phyloP scores from a whole-genome alignment of 352 stramenopile genomes.

The Blastocystis hominis region DNA sequence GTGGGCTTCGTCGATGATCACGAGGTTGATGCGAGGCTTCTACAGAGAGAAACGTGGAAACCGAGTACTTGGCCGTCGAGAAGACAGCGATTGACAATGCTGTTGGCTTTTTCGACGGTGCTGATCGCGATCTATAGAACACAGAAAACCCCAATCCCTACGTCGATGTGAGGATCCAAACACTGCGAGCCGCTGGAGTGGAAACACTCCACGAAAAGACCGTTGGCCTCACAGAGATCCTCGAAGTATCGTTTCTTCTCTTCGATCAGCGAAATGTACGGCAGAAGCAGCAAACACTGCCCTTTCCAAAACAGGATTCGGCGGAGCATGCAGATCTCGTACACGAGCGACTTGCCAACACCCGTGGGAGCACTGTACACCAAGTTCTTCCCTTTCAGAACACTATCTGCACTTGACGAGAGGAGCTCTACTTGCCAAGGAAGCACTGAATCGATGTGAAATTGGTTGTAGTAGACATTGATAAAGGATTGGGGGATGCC shows the following conservation, averaged over 20 bases:
- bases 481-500: background rate
- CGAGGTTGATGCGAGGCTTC: slow-evolving; percentile 4
- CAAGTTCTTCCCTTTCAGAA: background rate
- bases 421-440: slow-evolving; percentile 23
- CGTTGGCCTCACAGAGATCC: background rate
- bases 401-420: background rate
- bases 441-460: slow-evolving; percentile 9
- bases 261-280: slow-evolving; percentile 36
- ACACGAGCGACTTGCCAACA: slow-evolving; percentile 45
- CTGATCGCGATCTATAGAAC: background rate
- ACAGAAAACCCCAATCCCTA: background rate
- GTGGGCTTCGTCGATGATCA: slow-evolving; percentile 47
- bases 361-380: slow-evolving; percentile 45
- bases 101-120: slow-evolving; percentile 32
- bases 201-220: slow-evolving; percentile 14
- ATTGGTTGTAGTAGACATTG: slow-evolving; percentile 29
- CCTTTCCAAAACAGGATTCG: slow-evolving; percentile 8
- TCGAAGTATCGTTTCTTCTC: slow-evolving; percentile 12
- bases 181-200: background rate
- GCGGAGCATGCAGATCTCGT: slow-evolving; percentile 27
- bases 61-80: background rate
- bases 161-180: slow-evolving; percentile 2
- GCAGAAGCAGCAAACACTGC: slow-evolving; percentile 40
- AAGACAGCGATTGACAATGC: background rate
- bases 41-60: background rate